Percentiles rank a stretch among this genome's conserved stretches.
These are phyloP conservation scores for Escovopsis weberi DNA, from an alignment of 2,329 filamentous ascomycete species.

Conservation along the genomic window DNA sequence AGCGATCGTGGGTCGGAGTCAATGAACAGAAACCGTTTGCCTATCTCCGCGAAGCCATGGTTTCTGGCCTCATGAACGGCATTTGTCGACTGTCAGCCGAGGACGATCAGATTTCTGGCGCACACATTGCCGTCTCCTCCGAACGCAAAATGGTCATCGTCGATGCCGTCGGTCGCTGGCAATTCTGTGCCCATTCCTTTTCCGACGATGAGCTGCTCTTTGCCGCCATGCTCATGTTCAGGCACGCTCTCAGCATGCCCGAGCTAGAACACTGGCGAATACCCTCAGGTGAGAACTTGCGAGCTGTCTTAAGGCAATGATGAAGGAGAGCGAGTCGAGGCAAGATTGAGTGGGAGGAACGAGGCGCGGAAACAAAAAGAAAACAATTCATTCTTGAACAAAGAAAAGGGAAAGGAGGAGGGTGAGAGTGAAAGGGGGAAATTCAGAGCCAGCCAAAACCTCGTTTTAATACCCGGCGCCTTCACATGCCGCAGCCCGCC, in stretches of 20 bases:
- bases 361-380: too few species aligned
- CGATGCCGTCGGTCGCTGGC: conserved; percentile 61
- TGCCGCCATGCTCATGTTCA: conserved; percentile 74
- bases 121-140: conserved; percentile 52
- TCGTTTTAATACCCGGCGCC: not conserved
- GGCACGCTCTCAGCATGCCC: conserved; percentile 71
- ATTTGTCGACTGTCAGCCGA: conserved; percentile 61
- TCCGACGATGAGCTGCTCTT: conserved; percentile 82
- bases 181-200: conserved; percentile 81
- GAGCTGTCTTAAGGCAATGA: conserved; percentile 2
- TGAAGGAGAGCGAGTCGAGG: not conserved
- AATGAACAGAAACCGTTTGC: conserved; percentile 76
- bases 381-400: too few species aligned
- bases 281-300: conserved; percentile 51
- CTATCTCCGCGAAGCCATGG: conserved; percentile 86
- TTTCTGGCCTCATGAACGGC: conserved; percentile 75
- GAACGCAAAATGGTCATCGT: conserved; percentile 53
- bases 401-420: too few species aligned
- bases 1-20: conserved; percentile 84
- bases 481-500: conserved; percentile 2
- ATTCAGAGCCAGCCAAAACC: too few species aligned
- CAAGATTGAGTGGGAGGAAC: not conserved
- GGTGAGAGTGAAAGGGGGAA: too few species aligned
- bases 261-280: conserved; percentile 72
- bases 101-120: conserved; percentile 46